Evolutionary conservation across 2,329 filamentous ascomycete genomes (phyloP).

Genomic region (Grosmannia serpens): DNA sequence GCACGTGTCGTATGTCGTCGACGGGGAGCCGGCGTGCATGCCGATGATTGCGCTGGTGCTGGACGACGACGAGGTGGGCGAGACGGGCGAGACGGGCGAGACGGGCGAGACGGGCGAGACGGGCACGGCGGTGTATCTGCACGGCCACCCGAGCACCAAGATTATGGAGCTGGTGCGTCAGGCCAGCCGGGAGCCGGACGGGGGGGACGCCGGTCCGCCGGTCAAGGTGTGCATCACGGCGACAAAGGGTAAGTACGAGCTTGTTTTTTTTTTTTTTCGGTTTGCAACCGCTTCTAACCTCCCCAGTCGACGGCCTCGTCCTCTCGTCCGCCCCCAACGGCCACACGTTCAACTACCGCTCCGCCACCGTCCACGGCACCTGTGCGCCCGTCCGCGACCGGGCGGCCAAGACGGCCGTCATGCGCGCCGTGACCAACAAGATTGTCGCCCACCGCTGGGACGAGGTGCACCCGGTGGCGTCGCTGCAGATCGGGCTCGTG

Average conservation of each 20-base stretch:
- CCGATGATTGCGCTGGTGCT: constrained; percentile 10
- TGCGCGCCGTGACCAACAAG: constrained; percentile 11
- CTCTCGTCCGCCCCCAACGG: constrained; percentile 11
- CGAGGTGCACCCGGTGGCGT: constrained; percentile 11
- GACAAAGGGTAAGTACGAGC: constrained; percentile 4
- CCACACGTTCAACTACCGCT: constrained; percentile 13
- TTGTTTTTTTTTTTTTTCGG: not conserved
- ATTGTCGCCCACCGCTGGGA: constrained; percentile 8
- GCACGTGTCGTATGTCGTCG: constrained; percentile 10
- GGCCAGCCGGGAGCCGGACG: constrained; percentile 4
- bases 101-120: not conserved
- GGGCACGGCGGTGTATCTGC: constrained; percentile 8
- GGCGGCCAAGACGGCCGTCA: constrained; percentile 2
- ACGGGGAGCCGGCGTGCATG: constrained; percentile 10
- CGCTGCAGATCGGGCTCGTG: constrained; percentile 9
- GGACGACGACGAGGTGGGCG: constrained; percentile 1
- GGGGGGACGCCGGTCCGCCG: not conserved
- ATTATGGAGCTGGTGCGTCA: constrained; percentile 11
- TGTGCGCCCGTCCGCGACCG: constrained; percentile 6
- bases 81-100: not conserved
- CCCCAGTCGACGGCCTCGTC: constrained; percentile 10
- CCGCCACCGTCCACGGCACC: constrained; percentile 10
- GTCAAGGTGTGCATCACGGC: constrained; percentile 12
- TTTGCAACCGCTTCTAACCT: not conserved
- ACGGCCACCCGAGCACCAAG: constrained; percentile 11